Percentiles rank a stretch among this genome's conserved stretches.
These are phyloP conservation scores for Sugiyamaella floridensis DNA, from an alignment of 805 yeast genomes.

Conservation along the genomic window DNA sequence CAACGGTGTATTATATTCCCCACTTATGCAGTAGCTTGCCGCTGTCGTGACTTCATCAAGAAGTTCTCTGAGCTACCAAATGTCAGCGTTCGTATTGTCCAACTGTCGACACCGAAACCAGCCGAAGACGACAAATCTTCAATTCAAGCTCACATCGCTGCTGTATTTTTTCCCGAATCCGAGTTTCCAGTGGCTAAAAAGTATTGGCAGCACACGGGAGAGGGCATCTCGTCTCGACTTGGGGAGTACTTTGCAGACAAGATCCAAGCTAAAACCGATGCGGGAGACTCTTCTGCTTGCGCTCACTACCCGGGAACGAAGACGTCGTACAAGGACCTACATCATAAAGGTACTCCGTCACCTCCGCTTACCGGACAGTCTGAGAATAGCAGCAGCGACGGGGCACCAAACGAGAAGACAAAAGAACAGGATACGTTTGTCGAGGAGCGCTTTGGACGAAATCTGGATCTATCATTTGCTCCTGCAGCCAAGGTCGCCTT, in stretches of 20 bases:
- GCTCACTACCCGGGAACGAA: background rate
- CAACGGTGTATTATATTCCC: constrained; percentile 76
- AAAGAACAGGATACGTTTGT: constrained; percentile 58
- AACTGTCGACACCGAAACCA: constrained; percentile 51
- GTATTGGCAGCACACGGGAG: constrained; percentile 97
- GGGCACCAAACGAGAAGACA: constrained; percentile 1
- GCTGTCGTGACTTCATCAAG: constrained; percentile 75
- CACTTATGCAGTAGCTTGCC: constrained; percentile 66
- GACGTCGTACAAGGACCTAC: constrained; percentile 9
- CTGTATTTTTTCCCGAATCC: constrained; percentile 64
- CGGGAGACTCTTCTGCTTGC: background rate
- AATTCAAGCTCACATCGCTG: constrained; percentile 64
- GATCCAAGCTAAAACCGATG: constrained; percentile 35
- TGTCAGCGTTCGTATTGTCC: constrained; percentile 53
- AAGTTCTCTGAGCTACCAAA: constrained; percentile 18
- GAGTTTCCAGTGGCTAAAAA: constrained; percentile 62
- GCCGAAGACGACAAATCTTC: constrained; percentile 27
- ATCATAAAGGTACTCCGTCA: background rate
- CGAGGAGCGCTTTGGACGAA: constrained; percentile 88
- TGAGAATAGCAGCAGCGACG: background rate
- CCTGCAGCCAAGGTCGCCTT: constrained; percentile 69
- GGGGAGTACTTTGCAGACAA: constrained; percentile 71
- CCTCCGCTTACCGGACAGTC: background rate
- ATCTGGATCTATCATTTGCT: constrained; percentile 69
- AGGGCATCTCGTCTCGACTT: constrained; percentile 85